A percentile compares a stretch with the other conserved stretches of the same genome.
phyloP scores from a whole-genome alignment of 345 rosid species.

The Eucalyptus viminalis region DNA sequence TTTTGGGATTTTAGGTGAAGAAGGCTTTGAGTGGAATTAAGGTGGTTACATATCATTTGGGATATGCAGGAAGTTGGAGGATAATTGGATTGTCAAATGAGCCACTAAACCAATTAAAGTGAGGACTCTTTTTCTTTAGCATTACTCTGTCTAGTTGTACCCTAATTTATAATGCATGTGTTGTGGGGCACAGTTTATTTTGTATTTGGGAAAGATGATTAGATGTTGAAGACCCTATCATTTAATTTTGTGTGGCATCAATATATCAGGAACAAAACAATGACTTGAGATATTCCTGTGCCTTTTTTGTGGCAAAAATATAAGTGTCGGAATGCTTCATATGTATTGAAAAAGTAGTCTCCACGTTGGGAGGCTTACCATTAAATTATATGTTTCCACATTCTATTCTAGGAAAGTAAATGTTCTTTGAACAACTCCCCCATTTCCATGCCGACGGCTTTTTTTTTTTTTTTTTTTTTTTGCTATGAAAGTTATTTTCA shows the following conservation, averaged over 20 bases:
- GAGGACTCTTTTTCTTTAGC: neutral
- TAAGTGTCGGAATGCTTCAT: neutral
- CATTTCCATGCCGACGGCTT: neutral
- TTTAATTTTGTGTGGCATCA: neutral
- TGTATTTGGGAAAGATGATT: too few relatives aligned
- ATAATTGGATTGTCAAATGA: constrained; percentile 26
- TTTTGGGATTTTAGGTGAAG: constrained; percentile 15
- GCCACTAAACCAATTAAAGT: constrained; percentile 34
- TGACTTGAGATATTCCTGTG: neutral
- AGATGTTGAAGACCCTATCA: neutral
- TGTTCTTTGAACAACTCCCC: neutral
- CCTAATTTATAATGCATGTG: neutral
- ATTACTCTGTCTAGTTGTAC: neutral
- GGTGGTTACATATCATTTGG: constrained; percentile 14
- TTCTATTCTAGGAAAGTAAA: too few relatives aligned
- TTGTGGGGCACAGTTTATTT: neutral
- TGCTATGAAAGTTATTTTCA: neutral
- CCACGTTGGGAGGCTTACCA: neutral
- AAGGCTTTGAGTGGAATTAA: constrained; percentile 26
- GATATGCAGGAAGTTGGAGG: constrained; percentile 5
- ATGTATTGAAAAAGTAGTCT: neutral
- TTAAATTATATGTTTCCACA: too few relatives aligned
- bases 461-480: too few relatives aligned
- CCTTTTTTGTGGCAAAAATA: neutral
- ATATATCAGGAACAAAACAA: neutral